Evolutionary conservation across 2,329 filamentous ascomycete species (phyloP).

Genomic region (Cladophialophora yegresii): DNA sequence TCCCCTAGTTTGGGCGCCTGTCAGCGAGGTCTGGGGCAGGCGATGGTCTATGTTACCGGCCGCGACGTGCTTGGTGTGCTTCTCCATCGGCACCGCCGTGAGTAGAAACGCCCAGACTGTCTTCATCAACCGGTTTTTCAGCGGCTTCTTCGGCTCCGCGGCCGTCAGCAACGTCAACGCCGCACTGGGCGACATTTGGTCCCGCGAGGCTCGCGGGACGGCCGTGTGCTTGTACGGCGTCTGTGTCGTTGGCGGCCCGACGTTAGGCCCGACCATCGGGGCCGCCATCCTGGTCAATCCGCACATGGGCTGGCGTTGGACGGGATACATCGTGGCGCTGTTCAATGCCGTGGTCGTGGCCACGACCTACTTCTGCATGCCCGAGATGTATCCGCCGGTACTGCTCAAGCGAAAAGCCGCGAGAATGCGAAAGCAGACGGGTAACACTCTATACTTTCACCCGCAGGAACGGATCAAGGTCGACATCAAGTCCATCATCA

Average conservation of each 20-base stretch:
- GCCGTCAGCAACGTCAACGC: conserved; percentile 50
- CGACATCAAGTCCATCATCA: conserved; percentile 45
- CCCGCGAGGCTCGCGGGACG: conserved; percentile 43
- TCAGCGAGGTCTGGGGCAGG: conserved; percentile 51
- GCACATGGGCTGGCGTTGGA: conserved; percentile 51
- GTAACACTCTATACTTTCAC: conserved; percentile 47
- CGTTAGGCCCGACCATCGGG: conserved; percentile 49
- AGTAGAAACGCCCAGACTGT: conserved; percentile 44
- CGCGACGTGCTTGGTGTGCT: conserved; percentile 48
- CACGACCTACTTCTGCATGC: conserved; percentile 41
- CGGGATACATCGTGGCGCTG: conserved; percentile 50
- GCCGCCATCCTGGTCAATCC: conserved; percentile 42
- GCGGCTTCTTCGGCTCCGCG: conserved; percentile 49
- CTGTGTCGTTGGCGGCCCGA: conserved; percentile 46
- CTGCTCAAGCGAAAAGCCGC: conserved; percentile 46
- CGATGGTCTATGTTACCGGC: conserved; percentile 50
- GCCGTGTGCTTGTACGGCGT: conserved; percentile 47
- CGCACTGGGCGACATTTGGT: conserved; percentile 50
- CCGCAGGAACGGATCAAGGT: conserved; percentile 51
- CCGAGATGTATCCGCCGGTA: conserved; percentile 46
- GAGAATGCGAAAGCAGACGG: conserved; percentile 43
- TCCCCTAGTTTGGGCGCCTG: conserved; percentile 47
- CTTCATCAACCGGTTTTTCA: conserved; percentile 50
- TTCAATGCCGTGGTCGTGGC: conserved; percentile 41
- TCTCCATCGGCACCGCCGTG: conserved; percentile 51